Evolutionary conservation across 306 rosid species (phyloP).

Genomic region (Hippophae gyantsensis): DNA sequence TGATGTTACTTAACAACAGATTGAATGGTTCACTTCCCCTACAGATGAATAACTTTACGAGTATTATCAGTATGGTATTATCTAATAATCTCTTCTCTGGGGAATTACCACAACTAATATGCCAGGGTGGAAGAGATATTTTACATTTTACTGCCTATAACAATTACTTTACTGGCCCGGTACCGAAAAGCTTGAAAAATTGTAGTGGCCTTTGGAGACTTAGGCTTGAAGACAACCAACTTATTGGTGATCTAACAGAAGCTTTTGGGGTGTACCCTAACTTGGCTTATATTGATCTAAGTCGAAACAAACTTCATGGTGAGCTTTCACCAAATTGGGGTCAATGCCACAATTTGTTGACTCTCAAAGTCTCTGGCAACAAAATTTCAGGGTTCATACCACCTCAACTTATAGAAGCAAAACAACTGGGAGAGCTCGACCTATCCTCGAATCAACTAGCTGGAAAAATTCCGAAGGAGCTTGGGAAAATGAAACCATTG

Average conservation of each 20-base stretch:
- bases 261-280: conserved; percentile 26
- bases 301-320: conserved; percentile 17
- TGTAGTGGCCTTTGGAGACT: conserved; percentile 17
- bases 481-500: background rate
- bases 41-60: background rate
- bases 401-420: too few species aligned
- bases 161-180: conserved; percentile 17
- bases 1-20: accelerated
- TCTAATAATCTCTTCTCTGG: accelerated
- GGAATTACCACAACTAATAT: background rate
- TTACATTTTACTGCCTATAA: conserved; percentile 2
- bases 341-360: too few species aligned
- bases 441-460: background rate
- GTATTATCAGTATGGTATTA: accelerated
- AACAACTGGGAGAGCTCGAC: too few species aligned
- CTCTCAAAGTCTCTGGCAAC: too few species aligned
- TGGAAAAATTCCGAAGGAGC: background rate
- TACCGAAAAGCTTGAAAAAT: conserved; percentile 23
- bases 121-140: background rate
- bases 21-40: background rate
- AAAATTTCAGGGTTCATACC: too few species aligned
- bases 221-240: conserved; percentile 17
- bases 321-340: too few species aligned
- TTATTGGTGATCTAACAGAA: conserved; percentile 17
- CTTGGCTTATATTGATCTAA: conserved; percentile 20